Base-by-base conservation (phyloP, 192 early-diverging fungal species). In the Spizellomyces sp. region DNA sequence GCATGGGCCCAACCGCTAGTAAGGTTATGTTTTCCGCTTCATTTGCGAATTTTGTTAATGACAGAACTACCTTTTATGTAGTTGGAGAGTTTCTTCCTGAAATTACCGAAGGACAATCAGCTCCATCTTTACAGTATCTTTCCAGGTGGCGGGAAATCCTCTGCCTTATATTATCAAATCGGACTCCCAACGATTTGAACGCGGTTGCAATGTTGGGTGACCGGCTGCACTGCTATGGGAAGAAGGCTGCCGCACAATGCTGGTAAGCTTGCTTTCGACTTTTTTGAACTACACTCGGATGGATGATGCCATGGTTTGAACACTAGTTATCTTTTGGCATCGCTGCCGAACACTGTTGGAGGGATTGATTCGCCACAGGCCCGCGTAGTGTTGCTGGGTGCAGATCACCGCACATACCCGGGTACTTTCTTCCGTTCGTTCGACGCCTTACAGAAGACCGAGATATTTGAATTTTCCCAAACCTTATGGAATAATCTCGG, bases 141-240 rank as follows among this genome's bases (percentile, higher is more conserved):
- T 62, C 36, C 42, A 76, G 85, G 62, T 99, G 96, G 96, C 86
- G 85, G 46, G 86, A 89, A 19, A 86, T 88, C 2, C 67, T 96
- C 8, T 80, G 82, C 21, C 81, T 96, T 70, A 89, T 97, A 61
- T 78, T 97, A 9, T 88, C 93, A 9, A 99, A 99, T 79, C 85
- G 92, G 42, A 90, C 91, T 4, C 81, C 89, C 5, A 88, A 88
- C 3, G 92, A 94, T 71, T 70, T 80, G 43, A 82, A 74, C 1
- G 90, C 88, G 4, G 87, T 99, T 44, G 79, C 88, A 47, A 81
- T 74, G 5, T 74, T 97, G n/a, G 95, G 94, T 12, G 95, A 99
- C 76, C 73, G 81, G 12, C 75, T 98, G 50, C 73, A 73, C 65
- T 76, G 76, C 52, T 75, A 76, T 43, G 84, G 86, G 4, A 80